Evolutionary conservation across 352 stramenopile species (phyloP).

Genomic region (Phytopythium mirpurense): DNA sequence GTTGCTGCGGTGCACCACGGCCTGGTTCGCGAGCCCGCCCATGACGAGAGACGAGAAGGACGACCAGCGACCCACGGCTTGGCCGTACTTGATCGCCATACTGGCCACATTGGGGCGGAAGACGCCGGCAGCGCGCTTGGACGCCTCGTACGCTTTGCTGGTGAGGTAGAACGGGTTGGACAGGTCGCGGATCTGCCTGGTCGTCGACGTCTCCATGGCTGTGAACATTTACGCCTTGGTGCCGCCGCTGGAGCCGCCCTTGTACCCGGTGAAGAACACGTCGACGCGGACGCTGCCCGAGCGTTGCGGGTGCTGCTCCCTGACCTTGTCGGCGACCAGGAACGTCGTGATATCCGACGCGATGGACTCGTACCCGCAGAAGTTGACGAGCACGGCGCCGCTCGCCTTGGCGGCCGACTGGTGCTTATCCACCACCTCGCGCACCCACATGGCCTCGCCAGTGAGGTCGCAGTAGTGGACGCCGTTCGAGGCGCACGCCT

Average conservation of each 20-base stretch:
- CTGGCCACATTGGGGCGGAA: constrained; percentile 29
- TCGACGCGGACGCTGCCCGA: constrained; percentile 29
- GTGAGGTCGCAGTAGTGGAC: constrained; percentile 93
- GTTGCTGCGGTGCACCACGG: constrained; percentile 75
- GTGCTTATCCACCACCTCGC: constrained; percentile 76
- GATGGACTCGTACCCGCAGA: constrained; percentile 88
- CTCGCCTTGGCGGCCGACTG: constrained; percentile 38
- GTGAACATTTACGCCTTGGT: constrained; percentile 52
- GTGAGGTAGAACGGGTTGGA: constrained; percentile 58
- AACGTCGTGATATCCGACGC: constrained; percentile 82
- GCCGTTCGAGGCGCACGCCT: constrained; percentile 80
- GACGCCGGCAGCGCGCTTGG: constrained; percentile 27
- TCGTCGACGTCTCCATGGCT: constrained; percentile 47
- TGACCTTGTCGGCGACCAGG: constrained; percentile 64
- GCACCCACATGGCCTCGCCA: constrained; percentile 84
- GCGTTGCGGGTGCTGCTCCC: constrained; percentile 39
- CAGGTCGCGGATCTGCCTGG: constrained; percentile 28
- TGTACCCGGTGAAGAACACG: constrained; percentile 42
- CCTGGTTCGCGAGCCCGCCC: constrained; percentile 75
- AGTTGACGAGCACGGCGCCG: constrained; percentile 81
- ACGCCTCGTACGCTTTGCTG: constrained; percentile 28
- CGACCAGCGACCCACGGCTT: constrained; percentile 58
- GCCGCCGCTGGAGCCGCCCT: constrained; percentile 56
- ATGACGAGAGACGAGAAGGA: constrained; percentile 73
- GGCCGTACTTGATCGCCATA: constrained; percentile 52